phyloP scores from a whole-genome alignment of 2,329 filamentous ascomycete species.

The Xylariaceae sp. region DNA sequence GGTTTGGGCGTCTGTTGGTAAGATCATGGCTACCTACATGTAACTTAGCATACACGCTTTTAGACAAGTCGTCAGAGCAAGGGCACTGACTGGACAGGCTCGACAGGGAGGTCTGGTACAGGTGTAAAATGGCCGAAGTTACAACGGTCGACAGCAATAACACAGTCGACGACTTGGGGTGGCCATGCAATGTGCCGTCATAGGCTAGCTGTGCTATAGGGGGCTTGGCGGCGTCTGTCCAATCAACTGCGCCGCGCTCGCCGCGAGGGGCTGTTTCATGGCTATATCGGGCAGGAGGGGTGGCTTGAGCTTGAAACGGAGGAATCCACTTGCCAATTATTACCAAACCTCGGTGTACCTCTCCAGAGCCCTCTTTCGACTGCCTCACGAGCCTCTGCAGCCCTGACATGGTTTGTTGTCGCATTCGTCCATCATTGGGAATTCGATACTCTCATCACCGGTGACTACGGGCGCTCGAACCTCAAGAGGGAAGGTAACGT shows the following conservation, averaged over 20 bases:
- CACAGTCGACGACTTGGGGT: conserved; percentile 15
- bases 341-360: neutral
- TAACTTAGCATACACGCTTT: too few relatives aligned
- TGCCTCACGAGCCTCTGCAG: too few relatives aligned
- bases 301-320: conserved; percentile 24
- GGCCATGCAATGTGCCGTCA: conserved; percentile 20
- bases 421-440: neutral
- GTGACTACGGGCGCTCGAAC: neutral
- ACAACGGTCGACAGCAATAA: conserved; percentile 17
- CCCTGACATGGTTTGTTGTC: too few relatives aligned
- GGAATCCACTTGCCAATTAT: conserved; percentile 8
- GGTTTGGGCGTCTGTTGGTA: too few relatives aligned
- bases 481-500: conserved; percentile 13
- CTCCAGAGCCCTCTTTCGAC: neutral
- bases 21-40: too few relatives aligned
- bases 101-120: neutral
- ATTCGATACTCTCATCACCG: conserved; percentile 1
- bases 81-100: conserved; percentile 2
- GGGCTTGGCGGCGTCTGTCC: conserved; percentile 15
- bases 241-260: conserved; percentile 17
- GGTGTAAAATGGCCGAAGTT: conserved; percentile 23
- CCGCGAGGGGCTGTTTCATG: conserved; percentile 15
- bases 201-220: conserved; percentile 2
- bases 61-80: neutral
- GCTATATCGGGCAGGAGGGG: conserved; percentile 28